Percentiles rank a stretch among this genome's conserved stretches.
Evolutionary conservation across 495 filamentous ascomycete species (phyloP).

Genomic region (Evernia prunastri): DNA sequence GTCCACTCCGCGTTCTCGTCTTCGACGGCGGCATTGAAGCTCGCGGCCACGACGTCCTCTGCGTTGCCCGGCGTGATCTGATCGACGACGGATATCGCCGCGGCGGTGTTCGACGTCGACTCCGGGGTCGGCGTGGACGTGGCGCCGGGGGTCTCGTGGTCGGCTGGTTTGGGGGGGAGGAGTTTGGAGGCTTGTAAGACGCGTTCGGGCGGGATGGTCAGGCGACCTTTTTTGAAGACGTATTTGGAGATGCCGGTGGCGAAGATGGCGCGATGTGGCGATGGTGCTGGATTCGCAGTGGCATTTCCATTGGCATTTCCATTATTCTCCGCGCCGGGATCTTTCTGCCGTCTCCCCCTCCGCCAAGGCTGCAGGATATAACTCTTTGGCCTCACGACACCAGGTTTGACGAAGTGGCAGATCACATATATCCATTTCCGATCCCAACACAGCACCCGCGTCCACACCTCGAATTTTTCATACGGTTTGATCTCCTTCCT

Average conservation of each 20-base stretch:
- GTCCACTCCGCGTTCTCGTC: constrained; percentile 40
- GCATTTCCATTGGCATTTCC: neutral
- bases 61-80: constrained; percentile 12
- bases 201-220: constrained; percentile 78
- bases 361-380: constrained; percentile 25
- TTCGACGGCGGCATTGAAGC: neutral
- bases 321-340: neutral
- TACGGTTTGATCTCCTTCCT: constrained; percentile 62
- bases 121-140: neutral
- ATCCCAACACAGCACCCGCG: constrained; percentile 65
- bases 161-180: constrained; percentile 49
- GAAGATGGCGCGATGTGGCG: constrained; percentile 42
- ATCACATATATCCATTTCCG: constrained; percentile 78
- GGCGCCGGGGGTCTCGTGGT: constrained; percentile 13
- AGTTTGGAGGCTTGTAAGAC: constrained; percentile 62
- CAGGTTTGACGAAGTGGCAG: constrained; percentile 61
- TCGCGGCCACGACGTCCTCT: constrained; percentile 13
- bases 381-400: constrained; percentile 31
- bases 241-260: constrained; percentile 80
- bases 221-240: constrained; percentile 78
- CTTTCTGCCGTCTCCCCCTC: neutral
- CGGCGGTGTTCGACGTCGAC: constrained; percentile 3
- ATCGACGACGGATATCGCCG: constrained; percentile 3
- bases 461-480: constrained; percentile 60
- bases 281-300: neutral